These are phyloP conservation scores for Leishmania aethiopica DNA, from an alignment of 208 protist species.

Conservation along the genomic window DNA sequence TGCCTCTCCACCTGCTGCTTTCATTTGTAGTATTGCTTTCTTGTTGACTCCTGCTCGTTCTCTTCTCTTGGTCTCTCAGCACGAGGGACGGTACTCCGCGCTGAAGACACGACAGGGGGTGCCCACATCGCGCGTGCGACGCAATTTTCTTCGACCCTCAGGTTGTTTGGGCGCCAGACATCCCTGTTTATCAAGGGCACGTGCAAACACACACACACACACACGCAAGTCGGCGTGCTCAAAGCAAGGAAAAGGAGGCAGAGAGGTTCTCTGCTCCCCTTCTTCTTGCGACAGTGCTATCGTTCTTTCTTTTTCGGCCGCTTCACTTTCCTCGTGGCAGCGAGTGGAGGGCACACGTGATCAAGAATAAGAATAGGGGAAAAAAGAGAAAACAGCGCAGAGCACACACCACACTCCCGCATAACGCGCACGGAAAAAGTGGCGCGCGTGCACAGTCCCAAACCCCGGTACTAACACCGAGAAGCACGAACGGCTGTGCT, in stretches of 20 bases:
- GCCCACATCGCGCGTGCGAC: neutral
- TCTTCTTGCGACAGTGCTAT: neutral
- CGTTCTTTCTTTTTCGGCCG: too few species aligned
- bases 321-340: neutral
- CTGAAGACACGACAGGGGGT: neutral
- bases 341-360: neutral
- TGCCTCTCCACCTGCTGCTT: neutral
- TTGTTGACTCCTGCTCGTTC: neutral
- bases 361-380: neutral
- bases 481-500: neutral
- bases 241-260: neutral
- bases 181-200: neutral
- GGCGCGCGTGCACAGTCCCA: neutral
- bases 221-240: neutral
- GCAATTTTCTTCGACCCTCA: neutral
- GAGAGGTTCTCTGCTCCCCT: neutral
- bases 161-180: neutral
- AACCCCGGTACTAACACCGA: neutral
- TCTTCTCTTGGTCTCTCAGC: neutral
- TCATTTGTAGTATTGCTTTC: neutral
- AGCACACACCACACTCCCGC: neutral
- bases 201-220: neutral
- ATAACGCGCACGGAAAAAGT: neutral
- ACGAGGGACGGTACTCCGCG: neutral
- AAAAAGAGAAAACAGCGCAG: neutral